Percentiles rank a stretch among this genome's conserved stretches.
Evolutionary conservation across 1,284 basidiomycete genomes (phyloP).

Genomic region (Exsudoporus floridanus): DNA sequence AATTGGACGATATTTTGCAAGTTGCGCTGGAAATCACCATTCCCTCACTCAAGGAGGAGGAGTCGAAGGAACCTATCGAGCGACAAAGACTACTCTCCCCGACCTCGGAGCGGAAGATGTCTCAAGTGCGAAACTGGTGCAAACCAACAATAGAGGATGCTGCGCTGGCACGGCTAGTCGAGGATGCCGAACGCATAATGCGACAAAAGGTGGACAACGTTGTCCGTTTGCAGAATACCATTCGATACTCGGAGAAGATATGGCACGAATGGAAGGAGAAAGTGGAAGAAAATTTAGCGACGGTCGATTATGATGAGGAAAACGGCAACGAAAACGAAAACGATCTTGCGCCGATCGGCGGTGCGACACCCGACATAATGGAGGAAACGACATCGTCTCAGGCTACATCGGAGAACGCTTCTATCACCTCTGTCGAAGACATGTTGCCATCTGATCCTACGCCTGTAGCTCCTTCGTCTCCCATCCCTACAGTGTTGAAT

Average conservation of each 20-base stretch:
- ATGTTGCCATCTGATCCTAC: constrained; percentile 58
- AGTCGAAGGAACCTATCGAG: constrained; percentile 87
- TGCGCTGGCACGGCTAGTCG: constrained; percentile 78
- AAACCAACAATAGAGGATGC: constrained; percentile 84
- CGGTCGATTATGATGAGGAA: constrained; percentile 48
- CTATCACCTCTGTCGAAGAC: constrained; percentile 35
- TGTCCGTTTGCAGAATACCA: constrained; percentile 96
- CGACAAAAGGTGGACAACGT: constrained; percentile 93
- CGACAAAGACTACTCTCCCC: constrained; percentile 88
- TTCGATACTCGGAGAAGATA: constrained; percentile 96
- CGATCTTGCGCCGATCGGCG: constrained; percentile 43
- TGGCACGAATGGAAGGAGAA: constrained; percentile 96
- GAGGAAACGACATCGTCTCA: constrained; percentile 9
- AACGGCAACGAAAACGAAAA: constrained; percentile 40
- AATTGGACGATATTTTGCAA: constrained; percentile 82
- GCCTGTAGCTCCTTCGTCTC: constrained; percentile 64
- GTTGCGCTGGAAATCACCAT: constrained; percentile 82
- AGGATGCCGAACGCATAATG: constrained; percentile 87
- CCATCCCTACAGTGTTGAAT: constrained; percentile 43
- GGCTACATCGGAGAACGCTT: constrained; percentile 46
- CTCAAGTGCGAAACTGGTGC: constrained; percentile 79
- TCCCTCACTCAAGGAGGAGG: constrained; percentile 88
- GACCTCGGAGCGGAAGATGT: constrained; percentile 80
- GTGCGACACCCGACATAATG: constrained; percentile 12
- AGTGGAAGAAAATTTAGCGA: constrained; percentile 68